These are phyloP conservation scores for Paulownia fortunei DNA, from an alignment of 257 asterid species.

Conservation along the genomic window DNA sequence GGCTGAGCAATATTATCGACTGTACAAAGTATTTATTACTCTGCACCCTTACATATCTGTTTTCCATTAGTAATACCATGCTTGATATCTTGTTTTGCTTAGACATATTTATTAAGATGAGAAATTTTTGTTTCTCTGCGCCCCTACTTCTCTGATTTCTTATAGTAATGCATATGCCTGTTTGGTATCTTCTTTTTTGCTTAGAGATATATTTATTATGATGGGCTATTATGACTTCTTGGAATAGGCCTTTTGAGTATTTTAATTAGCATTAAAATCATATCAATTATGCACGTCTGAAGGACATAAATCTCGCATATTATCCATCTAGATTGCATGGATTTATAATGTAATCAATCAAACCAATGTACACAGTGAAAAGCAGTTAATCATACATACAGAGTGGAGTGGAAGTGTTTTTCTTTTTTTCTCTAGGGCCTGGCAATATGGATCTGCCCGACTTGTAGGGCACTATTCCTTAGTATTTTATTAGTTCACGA, in stretches of 20 bases:
- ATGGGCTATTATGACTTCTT: neutral
- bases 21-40: conserved; percentile 70
- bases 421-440: no score
- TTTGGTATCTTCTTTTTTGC: neutral
- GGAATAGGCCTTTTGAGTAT: neutral
- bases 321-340: neutral
- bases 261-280: neutral
- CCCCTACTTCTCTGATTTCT: neutral
- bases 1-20: conserved; percentile 90
- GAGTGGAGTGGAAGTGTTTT: neutral
- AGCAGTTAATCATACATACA: neutral
- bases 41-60: conserved; percentile 7
- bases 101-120: neutral
- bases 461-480: neutral
- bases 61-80: neutral
- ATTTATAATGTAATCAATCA: neutral
- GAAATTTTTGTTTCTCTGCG: neutral
- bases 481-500: neutral
- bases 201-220: neutral
- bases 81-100: neutral
- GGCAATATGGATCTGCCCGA: neutral
- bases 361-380: neutral
- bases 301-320: neutral
- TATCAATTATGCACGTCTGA: neutral
- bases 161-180: neutral